A percentile compares a stretch with the other conserved stretches of the same genome.
These are phyloP conservation scores for Serendipita sp. DNA, from an alignment of 768 basidiomycete genomes.

Conservation along the genomic window DNA sequence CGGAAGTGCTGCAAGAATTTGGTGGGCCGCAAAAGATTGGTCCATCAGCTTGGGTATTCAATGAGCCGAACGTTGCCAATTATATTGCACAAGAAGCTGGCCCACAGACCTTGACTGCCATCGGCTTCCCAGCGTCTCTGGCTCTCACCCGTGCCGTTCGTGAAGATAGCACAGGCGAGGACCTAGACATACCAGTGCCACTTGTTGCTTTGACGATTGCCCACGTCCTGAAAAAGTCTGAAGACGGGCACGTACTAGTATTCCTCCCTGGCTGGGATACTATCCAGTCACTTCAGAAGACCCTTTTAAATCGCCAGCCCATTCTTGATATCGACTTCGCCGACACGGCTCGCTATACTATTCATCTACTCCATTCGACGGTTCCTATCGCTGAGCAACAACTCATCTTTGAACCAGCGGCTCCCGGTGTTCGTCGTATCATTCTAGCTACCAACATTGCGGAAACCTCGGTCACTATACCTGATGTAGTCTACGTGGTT, in stretches of 20 bases:
- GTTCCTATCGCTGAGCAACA: constrained; percentile 83
- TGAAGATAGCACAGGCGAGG: constrained; percentile 20
- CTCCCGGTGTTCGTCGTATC: constrained; percentile 60
- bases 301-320: constrained; percentile 33
- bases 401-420: constrained; percentile 71
- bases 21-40: constrained; percentile 13
- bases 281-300: constrained; percentile 53
- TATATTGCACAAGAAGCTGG: constrained; percentile 60
- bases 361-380: constrained; percentile 79
- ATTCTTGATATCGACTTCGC: constrained; percentile 43
- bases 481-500: constrained; percentile 86
- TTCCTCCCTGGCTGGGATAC: constrained; percentile 93
- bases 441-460: constrained; percentile 92
- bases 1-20: constrained; percentile 51
- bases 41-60: constrained; percentile 43
- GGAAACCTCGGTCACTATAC: constrained; percentile 89
- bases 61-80: constrained; percentile 49
- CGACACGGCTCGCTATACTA: constrained; percentile 38
- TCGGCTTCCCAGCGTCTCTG: constrained; percentile 9
- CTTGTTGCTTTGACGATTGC: constrained; percentile 69
- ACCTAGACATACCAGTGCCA: constrained; percentile 63
- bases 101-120: constrained; percentile 13
- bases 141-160: constrained; percentile 9
- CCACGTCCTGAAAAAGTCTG: constrained; percentile 53
- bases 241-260: constrained; percentile 76